Evolutionary conservation across 805 yeast genomes (phyloP), one percentile per base, ranked within the genome.

Genomic region (Lachancea meyersii): DNA sequence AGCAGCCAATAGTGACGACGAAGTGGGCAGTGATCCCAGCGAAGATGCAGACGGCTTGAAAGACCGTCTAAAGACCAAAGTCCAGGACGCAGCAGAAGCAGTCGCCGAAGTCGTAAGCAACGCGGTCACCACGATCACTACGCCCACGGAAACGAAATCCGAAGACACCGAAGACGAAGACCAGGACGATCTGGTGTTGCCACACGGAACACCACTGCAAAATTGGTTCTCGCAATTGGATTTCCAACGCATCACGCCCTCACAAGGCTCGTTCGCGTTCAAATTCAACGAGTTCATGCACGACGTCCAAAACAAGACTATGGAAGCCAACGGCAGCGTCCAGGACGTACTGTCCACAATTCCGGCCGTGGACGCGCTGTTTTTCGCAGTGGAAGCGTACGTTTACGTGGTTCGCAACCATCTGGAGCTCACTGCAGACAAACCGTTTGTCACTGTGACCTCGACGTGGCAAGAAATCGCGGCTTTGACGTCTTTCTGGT

Each of bases 81-180:
- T 21, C 41, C 32, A 24, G 52, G 43, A 48, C 38, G 38, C 30
- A n/a, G 36, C 19, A 43, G 36, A 34, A 24, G 36, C 31, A 17
- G 33, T 13, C 23, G 23, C 41, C 17, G 33, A 18, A 30, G 31
- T 18, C 33, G 20, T 31, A 21, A 38, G 31, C 30, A 37, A 19
- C 33, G 34, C 41, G 18, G 39, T 20, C 17, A 56, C 56, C 18
- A 75, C 49, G 21, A 64, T 65, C 43, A 85, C 64, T 43, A 85
- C 64, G 1, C 82, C 69, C 13, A 16, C 14, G 14, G 27, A 18
- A 33, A 40, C 16, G 39, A 39, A 33, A 11, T 44, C 27, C 26
- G 49, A 45, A 38, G 48, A 47, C 13, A 45, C 45, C 41, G 50
- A 45, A 31, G 40, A 44, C 31, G 50, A 47, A 22, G 21, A 31